Conservation (phyloP, 805 yeast species). For the Candida pini region DNA sequence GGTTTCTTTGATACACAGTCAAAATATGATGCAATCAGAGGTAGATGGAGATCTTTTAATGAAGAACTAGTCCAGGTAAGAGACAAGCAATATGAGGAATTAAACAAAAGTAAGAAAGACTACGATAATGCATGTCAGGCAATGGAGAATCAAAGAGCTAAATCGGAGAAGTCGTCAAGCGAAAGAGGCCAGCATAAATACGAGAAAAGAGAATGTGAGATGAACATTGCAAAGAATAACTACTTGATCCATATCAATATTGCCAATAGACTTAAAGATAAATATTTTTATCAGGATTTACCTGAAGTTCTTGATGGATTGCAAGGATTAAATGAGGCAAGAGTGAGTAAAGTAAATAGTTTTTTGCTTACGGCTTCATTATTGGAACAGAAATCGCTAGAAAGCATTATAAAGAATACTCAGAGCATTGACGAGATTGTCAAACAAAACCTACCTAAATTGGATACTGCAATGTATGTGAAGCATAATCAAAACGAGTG, state of each 20-base stretch:
- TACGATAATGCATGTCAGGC: constrained; percentile 77
- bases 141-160: constrained; percentile 77
- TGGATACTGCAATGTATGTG: constrained; percentile 86
- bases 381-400: constrained; percentile 48
- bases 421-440: constrained; percentile 50
- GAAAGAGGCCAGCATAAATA: constrained; percentile 48
- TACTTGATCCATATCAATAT: constrained; percentile 76
- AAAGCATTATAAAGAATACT: constrained; percentile 39
- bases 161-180: constrained; percentile 52
- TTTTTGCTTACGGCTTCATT: constrained; percentile 56
- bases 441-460: constrained; percentile 60
- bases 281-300: constrained; percentile 84
- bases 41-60: constrained; percentile 52
- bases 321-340: constrained; percentile 78
- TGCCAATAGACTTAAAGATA: constrained; percentile 89
- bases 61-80: constrained; percentile 48
- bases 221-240: constrained; percentile 83
- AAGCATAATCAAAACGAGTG: constrained; percentile 76
- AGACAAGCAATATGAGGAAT: constrained; percentile 47
- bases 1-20: constrained; percentile 50
- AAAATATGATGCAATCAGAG: constrained; percentile 49
- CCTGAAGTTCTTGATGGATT: constrained; percentile 84
- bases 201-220: constrained; percentile 61
- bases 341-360: constrained; percentile 66
- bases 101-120: constrained; percentile 60